phyloP scores from a whole-genome alignment of 2,329 filamentous ascomycete genomes.

The Diaporthe vaccinii region DNA sequence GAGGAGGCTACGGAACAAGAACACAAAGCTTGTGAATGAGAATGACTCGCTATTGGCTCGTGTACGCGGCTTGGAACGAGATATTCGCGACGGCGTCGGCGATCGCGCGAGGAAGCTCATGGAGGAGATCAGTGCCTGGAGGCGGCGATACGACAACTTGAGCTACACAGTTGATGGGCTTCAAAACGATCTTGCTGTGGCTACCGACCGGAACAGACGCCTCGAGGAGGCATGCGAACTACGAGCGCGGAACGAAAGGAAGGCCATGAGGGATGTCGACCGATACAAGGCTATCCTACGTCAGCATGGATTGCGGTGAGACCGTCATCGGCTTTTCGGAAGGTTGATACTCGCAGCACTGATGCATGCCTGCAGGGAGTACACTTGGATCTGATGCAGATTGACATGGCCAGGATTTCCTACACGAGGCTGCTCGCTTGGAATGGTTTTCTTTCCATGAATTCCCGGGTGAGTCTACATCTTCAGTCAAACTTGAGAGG shows the following conservation, averaged over 20 bases:
- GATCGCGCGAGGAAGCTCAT: constrained; percentile 40
- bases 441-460: not conserved
- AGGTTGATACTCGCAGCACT: not conserved
- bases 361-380: not conserved
- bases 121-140: constrained; percentile 47
- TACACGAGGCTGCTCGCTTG: not conserved
- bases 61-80: constrained; percentile 52
- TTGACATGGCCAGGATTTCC: not conserved
- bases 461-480: constrained; percentile 15
- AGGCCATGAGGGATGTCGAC: constrained; percentile 38
- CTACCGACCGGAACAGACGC: constrained; percentile 46
- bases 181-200: constrained; percentile 45
- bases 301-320: constrained; percentile 43
- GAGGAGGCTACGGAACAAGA: constrained; percentile 51
- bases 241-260: constrained; percentile 29
- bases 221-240: constrained; percentile 42
- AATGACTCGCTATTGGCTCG: constrained; percentile 51
- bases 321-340: not conserved
- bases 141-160: constrained; percentile 42
- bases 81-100: constrained; percentile 48
- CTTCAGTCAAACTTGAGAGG: not conserved
- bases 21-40: constrained; percentile 54
- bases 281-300: constrained; percentile 45
- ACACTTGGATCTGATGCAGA: constrained; percentile 4
- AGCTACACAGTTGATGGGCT: constrained; percentile 42